Percentiles rank a stretch among this genome's conserved stretches.
Evolutionary conservation across 345 rosid species (phyloP).

Genomic region (Bruguiera sexangula): DNA sequence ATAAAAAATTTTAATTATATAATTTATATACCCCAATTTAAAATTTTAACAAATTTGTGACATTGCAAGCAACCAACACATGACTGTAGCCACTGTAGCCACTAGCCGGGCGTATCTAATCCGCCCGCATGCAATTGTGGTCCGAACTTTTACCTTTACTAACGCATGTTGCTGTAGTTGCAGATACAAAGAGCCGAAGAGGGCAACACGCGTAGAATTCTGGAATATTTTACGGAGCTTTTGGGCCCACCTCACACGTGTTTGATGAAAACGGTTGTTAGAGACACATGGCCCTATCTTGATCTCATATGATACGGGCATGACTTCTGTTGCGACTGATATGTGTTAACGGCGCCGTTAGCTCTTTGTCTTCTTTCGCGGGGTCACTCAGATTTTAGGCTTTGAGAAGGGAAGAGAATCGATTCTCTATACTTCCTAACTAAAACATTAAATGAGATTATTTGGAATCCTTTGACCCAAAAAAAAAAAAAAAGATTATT

Average conservation of each 20-base stretch:
- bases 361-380: too few relatives aligned
- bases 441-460: too few relatives aligned
- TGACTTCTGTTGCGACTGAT: slow-evolving; percentile 19
- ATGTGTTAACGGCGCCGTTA: too few relatives aligned
- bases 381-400: too few relatives aligned
- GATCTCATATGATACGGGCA: slow-evolving; percentile 25
- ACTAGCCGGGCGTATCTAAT: too few relatives aligned
- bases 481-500: too few relatives aligned
- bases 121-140: slow-evolving; percentile 8
- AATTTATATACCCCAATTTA: too few relatives aligned
- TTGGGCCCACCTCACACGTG: slow-evolving; percentile 39
- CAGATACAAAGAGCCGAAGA: background rate
- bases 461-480: too few relatives aligned
- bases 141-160: background rate
- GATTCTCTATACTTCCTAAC: too few relatives aligned
- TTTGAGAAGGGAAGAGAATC: too few relatives aligned
- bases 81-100: too few relatives aligned
- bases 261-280: background rate
- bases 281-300: slow-evolving; percentile 37
- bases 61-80: background rate
- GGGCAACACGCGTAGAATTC: background rate
- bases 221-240: background rate
- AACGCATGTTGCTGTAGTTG: background rate
- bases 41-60: background rate
- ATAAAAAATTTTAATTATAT: too few relatives aligned